Evolutionary conservation across 176 grass and related monocot genomes (phyloP), one percentile per base, ranked within the genome.

Genomic region (Cocos nucifera): DNA sequence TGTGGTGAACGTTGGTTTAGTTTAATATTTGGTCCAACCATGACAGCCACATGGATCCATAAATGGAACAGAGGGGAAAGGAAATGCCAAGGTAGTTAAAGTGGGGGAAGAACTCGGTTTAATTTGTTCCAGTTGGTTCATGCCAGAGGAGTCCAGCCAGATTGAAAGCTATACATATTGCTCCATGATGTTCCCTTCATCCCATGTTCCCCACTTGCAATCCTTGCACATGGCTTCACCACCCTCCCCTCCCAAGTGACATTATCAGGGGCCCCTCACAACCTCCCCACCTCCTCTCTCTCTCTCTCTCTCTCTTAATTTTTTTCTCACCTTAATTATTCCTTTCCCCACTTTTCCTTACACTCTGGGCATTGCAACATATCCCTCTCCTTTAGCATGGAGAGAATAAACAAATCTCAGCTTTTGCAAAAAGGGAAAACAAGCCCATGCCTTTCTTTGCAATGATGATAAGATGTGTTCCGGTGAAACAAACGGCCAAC

Each of bases 171-270:
- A 57, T 57, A 57, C 3, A 57, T 32, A 39, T 39, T 57, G 53
- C 53, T 57, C 53, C 65, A 69, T 48, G 20, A 39, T 69, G 30
- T 57, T n/a, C 19, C 53, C 53, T 69, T 57, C 64, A 29, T 2
- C 65, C 3, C 51, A 54, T 55, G 65, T 67, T 69, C 53, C 65
- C 66, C 66, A 69, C 66, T 57, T 57, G 66, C 18, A 69, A 5
- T 27, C 26, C 22, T 17, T 44, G 66, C 53, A 57, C 66, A 69
- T 57, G 53, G 19, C 53, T 30, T 66, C 25, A 32, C 26, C 12
- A 0, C 5, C 63, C 50, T 29, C 27, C 16, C 58, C 35, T 44
- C 35, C 35, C 8, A 44, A 12, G 8, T 9, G 2, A 44, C 35
- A 44, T 6, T 6, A 44, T 44, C 35, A 14, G 12, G 35, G 35